A percentile compares a stretch with the other conserved stretches of the same genome.
These are phyloP conservation scores for Lactarius hatsudake DNA, from an alignment of 768 basidiomycete species.

Conservation along the genomic window DNA sequence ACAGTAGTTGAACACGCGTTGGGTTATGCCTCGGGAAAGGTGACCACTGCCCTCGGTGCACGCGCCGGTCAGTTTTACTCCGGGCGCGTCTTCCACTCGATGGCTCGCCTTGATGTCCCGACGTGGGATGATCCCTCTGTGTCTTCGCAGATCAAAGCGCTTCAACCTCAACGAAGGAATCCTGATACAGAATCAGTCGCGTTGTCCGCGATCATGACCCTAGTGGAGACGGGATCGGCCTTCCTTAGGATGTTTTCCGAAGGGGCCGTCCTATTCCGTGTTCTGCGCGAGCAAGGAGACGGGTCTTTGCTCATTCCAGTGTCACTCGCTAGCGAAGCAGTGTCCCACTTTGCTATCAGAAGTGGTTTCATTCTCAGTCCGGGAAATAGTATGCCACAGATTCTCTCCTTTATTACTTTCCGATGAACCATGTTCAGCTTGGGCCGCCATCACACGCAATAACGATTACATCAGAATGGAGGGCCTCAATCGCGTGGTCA, in stretches of 20 bases:
- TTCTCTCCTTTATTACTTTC: no score
- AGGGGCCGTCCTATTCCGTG: constrained; percentile 53
- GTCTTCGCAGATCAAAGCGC: constrained; percentile 59
- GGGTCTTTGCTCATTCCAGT: constrained; percentile 57
- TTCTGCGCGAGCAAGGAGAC: constrained; percentile 61
- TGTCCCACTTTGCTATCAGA: constrained; percentile 37
- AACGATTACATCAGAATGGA: constrained; percentile 58
- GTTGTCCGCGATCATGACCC: constrained; percentile 54
- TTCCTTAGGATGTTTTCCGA: constrained; percentile 54
- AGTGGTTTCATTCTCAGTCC: neutral
- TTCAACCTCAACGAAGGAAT: constrained; percentile 34
- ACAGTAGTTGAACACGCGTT: constrained; percentile 46
- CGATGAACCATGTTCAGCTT: constrained; percentile 39
- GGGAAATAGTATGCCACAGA: constrained; percentile 1
- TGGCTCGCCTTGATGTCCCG: constrained; percentile 71
- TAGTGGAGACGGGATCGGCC: constrained; percentile 43
- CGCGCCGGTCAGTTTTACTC: constrained; percentile 62
- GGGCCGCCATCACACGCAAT: constrained; percentile 71
- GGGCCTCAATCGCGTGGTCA: constrained; percentile 61
- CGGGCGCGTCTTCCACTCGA: constrained; percentile 59
- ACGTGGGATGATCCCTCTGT: constrained; percentile 69
- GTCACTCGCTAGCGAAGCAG: constrained; percentile 50
- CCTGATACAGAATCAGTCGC: constrained; percentile 43
- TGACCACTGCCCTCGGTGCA: constrained; percentile 50
- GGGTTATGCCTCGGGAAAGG: constrained; percentile 37